These are phyloP conservation scores for Vigna hirtella DNA, from an alignment of 306 rosid genomes.

Conservation along the genomic window DNA sequence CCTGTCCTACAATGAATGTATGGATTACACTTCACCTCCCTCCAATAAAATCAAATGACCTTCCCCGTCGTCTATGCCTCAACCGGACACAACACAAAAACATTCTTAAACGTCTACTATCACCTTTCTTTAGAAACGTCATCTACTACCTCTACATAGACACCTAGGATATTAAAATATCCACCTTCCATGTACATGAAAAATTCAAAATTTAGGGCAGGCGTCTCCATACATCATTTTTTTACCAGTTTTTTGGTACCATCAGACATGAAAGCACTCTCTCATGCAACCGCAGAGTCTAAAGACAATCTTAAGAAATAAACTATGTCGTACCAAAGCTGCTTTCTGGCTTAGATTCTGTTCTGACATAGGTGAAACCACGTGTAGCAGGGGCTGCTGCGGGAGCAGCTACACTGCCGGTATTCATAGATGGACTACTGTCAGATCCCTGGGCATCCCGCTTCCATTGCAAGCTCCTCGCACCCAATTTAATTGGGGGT, in stretches of 20 bases:
- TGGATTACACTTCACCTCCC: slow-evolving; percentile 38
- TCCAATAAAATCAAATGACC: slow-evolving; percentile 40
- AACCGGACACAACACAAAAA: slow-evolving; percentile 9
- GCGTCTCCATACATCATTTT: slow-evolving; percentile 24
- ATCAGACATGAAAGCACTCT: slow-evolving; percentile 24
- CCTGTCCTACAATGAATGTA: slow-evolving; percentile 12
- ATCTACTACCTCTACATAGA: slow-evolving; percentile 34
- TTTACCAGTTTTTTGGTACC: slow-evolving; percentile 25
- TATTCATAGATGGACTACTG: slow-evolving; percentile 51
- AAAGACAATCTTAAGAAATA: slow-evolving; percentile 6
- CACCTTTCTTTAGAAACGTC: neutral
- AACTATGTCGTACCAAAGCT: slow-evolving; percentile 55
- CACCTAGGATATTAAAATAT: slow-evolving; percentile 45
- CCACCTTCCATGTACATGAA: slow-evolving; percentile 58
- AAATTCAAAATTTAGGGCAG: slow-evolving; percentile 39
- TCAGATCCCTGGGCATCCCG: slow-evolving; percentile 76
- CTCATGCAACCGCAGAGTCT: neutral
- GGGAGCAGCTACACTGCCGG: slow-evolving; percentile 46
- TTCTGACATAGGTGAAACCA: slow-evolving; percentile 84
- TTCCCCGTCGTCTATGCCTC: slow-evolving; percentile 31
- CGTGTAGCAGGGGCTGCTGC: slow-evolving; percentile 59
- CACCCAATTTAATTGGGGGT: slow-evolving; percentile 67
- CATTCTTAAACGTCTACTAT: slow-evolving; percentile 37
- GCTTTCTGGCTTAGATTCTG: slow-evolving; percentile 80
- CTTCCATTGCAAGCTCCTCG: slow-evolving; percentile 97